A percentile compares a stretch with the other conserved stretches of the same genome.
Conservation (phyloP, 108 stramenopile genomes). For the Mediolabrus comicus region DNA sequence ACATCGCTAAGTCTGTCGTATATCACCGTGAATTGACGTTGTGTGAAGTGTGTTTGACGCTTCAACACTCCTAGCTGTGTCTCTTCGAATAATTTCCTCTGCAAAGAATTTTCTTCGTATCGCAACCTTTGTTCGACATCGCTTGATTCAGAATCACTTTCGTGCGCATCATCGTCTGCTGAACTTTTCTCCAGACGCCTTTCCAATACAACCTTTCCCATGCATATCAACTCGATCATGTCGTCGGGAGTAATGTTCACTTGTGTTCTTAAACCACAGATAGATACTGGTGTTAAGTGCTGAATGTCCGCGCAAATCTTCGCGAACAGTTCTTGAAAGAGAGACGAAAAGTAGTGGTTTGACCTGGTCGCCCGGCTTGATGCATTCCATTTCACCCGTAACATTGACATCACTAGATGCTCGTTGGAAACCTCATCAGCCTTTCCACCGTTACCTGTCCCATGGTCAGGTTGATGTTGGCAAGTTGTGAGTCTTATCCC, state of each 20-base stretch:
- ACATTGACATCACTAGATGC: constrained; percentile 86
- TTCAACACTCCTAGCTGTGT: constrained; percentile 50
- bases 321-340: constrained; percentile 84
- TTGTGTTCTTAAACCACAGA: constrained; percentile 82
- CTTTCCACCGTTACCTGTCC: constrained; percentile 66
- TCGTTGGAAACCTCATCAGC: constrained; percentile 58
- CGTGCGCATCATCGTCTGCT: constrained; percentile 27
- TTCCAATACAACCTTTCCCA: constrained; percentile 77
- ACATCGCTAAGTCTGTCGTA: constrained; percentile 44
- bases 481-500: constrained; percentile 77
- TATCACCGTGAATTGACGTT: constrained; percentile 43
- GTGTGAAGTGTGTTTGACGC: constrained; percentile 31
- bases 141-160: constrained; percentile 52
- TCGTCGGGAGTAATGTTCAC: constrained; percentile 90
- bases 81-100: constrained; percentile 53
- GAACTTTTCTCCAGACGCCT: constrained; percentile 20
- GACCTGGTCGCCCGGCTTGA: constrained; percentile 70
- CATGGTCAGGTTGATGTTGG: constrained; percentile 79
- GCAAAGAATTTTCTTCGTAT: constrained; percentile 54
- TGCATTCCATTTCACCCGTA: constrained; percentile 86
- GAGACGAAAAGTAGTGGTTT: constrained; percentile 75
- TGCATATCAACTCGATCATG: constrained; percentile 80
- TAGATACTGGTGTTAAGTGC: constrained; percentile 61
- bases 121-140: constrained; percentile 64
- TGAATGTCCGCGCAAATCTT: constrained; percentile 69